phyloP scores from a whole-genome alignment of 306 rosid species.

The Vigna hirtella region DNA sequence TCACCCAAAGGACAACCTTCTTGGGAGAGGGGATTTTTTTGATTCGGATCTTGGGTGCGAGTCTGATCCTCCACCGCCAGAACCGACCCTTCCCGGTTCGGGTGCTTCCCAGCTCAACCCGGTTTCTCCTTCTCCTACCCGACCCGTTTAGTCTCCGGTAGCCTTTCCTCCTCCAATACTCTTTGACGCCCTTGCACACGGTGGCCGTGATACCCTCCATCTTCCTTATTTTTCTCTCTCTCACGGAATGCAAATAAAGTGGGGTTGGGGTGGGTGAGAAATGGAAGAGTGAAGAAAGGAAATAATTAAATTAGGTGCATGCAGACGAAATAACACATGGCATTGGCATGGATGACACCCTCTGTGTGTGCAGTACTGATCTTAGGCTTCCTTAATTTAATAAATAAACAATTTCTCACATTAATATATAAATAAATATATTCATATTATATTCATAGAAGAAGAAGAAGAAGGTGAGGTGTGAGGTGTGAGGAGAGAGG shows the following conservation, averaged over 20 bases:
- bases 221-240: background rate
- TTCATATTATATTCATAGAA: too few relatives aligned
- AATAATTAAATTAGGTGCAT: constrained; percentile 41
- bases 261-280: background rate
- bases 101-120: constrained; percentile 51
- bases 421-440: too few relatives aligned
- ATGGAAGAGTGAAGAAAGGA: background rate
- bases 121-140: constrained; percentile 35
- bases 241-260: background rate
- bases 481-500: too few relatives aligned
- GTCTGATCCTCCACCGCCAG: constrained; percentile 67
- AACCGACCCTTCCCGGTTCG: constrained; percentile 46
- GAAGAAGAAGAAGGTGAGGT: too few relatives aligned
- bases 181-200: constrained; percentile 55
- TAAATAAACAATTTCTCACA: background rate
- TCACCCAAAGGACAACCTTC: constrained; percentile 66
- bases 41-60: constrained; percentile 67
- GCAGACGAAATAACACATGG: constrained; percentile 34
- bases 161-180: constrained; percentile 61
- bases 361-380: background rate
- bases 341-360: background rate
- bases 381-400: background rate
- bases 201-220: constrained; percentile 70
- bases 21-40: constrained; percentile 63
- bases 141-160: constrained; percentile 58